These are phyloP conservation scores for Tilletia horrida DNA, from an alignment of 1,284 basidiomycete species.

Conservation along the genomic window DNA sequence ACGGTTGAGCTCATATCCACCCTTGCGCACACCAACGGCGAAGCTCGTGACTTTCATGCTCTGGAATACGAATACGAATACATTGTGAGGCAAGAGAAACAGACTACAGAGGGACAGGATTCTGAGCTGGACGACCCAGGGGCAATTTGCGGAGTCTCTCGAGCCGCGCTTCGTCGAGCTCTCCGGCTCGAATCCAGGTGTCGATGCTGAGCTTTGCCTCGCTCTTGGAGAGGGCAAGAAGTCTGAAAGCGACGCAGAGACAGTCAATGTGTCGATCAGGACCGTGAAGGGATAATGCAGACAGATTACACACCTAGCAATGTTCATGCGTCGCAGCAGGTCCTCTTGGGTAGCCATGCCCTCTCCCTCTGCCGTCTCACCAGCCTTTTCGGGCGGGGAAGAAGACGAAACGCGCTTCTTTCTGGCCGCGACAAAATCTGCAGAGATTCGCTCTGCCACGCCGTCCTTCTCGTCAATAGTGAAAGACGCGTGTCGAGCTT, in stretches of 20 bases:
- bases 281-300: too few species aligned
- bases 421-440: slow-evolving; percentile 45
- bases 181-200: slow-evolving; percentile 32
- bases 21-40: too few species aligned
- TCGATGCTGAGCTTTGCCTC: slow-evolving; percentile 30
- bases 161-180: slow-evolving; percentile 28
- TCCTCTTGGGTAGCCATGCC: slow-evolving; percentile 36
- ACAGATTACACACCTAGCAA: slow-evolving; percentile 33
- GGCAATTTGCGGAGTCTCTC: neutral
- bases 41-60: too few species aligned
- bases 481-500: neutral
- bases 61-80: too few species aligned
- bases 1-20: too few species aligned
- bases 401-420: slow-evolving; percentile 22
- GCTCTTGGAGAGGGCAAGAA: slow-evolving; percentile 36
- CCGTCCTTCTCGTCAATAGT: slow-evolving; percentile 29
- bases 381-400: slow-evolving; percentile 24
- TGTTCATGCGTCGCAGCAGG: slow-evolving; percentile 36
- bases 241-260: slow-evolving; percentile 16
- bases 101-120: neutral
- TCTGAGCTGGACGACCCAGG: slow-evolving; percentile 2
- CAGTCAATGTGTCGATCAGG: neutral
- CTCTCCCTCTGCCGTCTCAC: slow-evolving; percentile 18
- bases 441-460: slow-evolving; percentile 44
- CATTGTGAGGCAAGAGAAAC: neutral